phyloP scores from a whole-genome alignment of 106 monocot species.

The Narthecium ossifragum region DNA sequence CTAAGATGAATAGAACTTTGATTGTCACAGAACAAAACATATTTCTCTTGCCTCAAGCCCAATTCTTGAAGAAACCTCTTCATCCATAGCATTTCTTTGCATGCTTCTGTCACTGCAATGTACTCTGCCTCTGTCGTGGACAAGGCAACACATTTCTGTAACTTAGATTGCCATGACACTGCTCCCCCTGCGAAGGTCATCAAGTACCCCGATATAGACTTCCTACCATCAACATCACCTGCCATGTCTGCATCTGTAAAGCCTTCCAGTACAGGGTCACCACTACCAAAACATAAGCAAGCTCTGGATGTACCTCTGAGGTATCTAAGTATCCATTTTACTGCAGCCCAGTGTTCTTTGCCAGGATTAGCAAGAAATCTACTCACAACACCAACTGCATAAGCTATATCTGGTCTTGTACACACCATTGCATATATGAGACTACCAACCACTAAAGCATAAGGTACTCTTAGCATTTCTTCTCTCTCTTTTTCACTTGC shows the following conservation, averaged over 20 bases:
- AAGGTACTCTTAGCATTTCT: neutral
- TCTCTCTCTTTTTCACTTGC: neutral
- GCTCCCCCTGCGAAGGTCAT: neutral
- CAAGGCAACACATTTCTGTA: neutral
- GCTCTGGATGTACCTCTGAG: neutral
- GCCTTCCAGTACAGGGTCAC: neutral
- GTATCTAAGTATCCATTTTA: neutral
- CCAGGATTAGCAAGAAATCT: neutral
- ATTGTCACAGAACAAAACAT: neutral
- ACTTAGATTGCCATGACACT: neutral
- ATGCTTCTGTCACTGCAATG: neutral
- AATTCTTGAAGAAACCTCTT: neutral
- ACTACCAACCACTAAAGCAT: neutral
- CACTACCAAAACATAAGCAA: neutral
- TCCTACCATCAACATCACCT: neutral
- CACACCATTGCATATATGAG: neutral
- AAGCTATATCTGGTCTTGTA: neutral
- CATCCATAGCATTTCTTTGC: neutral
- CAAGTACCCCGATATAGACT: neutral
- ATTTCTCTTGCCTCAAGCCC: neutral
- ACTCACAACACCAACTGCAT: neutral
- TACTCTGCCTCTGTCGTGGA: neutral
- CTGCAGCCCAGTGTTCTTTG: neutral
- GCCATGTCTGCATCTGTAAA: neutral
- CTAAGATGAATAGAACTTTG: neutral